These are phyloP conservation scores for Pseudozyma thailandica DNA, from an alignment of 1,284 basidiomycete genomes.

Conservation along the genomic window DNA sequence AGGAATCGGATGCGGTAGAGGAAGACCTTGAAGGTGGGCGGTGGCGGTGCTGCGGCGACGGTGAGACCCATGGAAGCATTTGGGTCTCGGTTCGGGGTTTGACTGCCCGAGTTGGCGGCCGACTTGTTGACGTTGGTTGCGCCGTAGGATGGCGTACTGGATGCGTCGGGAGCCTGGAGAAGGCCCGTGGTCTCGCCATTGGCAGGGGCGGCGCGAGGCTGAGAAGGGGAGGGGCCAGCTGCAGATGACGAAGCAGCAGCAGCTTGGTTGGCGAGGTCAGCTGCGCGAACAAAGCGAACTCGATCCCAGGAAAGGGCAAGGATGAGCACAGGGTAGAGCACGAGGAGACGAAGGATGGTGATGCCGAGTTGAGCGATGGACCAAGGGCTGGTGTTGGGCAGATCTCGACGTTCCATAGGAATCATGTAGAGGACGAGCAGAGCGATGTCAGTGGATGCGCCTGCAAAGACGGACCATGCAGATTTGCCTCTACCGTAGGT, in stretches of 20 bases:
- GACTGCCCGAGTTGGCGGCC: conserved; percentile 24
- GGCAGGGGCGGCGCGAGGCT: conserved; percentile 26
- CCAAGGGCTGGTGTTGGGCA: conserved; percentile 45
- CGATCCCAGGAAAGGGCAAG: conserved; percentile 53
- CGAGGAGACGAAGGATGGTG: conserved; percentile 48
- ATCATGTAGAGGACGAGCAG: conserved; percentile 48
- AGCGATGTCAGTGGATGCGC: conserved; percentile 42
- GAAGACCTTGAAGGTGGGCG: conserved; percentile 60
- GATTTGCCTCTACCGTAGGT: conserved; percentile 58
- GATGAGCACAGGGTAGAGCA: conserved; percentile 55
- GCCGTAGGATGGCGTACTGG: conserved; percentile 32
- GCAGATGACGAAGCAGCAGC: conserved; percentile 8
- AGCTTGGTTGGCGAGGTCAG: conserved; percentile 35
- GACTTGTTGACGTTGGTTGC: conserved; percentile 22
- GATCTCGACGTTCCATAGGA: conserved; percentile 23
- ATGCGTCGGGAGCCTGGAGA: conserved; percentile 22
- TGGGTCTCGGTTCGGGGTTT: conserved; percentile 40
- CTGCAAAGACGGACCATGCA: conserved; percentile 29
- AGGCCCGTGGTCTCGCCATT: conserved; percentile 30
- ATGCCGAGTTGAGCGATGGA: conserved; percentile 55
- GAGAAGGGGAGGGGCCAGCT: conserved; percentile 10
- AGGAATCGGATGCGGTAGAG: conserved; percentile 73
- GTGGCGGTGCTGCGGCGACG: conserved; percentile 53
- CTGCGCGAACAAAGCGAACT: conserved; percentile 51
- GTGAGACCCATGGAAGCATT: conserved; percentile 62